A percentile compares a stretch with the other conserved stretches of the same genome.
phyloP scores from a whole-genome alignment of 305 asterid species.

The Fraxinus nigra region DNA sequence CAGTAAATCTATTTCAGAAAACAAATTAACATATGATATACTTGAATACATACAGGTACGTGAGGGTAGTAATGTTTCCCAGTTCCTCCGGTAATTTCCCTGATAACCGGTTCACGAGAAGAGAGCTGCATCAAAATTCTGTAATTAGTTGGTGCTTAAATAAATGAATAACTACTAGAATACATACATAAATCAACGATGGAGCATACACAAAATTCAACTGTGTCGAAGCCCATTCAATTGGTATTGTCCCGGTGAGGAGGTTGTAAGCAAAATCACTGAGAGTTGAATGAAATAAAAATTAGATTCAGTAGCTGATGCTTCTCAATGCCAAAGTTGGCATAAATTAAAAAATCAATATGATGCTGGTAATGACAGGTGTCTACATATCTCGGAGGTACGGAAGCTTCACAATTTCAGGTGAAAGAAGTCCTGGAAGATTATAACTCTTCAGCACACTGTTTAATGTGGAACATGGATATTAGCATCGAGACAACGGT shows the following conservation, averaged over 20 bases:
- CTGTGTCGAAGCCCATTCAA: conserved; percentile 68
- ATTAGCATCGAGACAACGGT: not conserved
- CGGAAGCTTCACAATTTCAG: conserved; percentile 55
- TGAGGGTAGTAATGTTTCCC: conserved; percentile 74
- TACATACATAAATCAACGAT: conserved; percentile 7
- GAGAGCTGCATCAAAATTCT: conserved; percentile 59
- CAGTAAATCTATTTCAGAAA: conserved; percentile 16
- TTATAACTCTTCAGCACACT: conserved; percentile 67
- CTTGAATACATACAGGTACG: conserved; percentile 64
- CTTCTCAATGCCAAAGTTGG: not conserved
- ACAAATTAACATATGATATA: conserved; percentile 15
- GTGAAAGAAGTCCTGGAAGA: conserved; percentile 82
- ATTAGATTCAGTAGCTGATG: conserved; percentile 13
- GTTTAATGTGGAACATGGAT: conserved; percentile 27
- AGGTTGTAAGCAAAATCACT: conserved; percentile 91
- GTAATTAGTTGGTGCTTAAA: conserved; percentile 17
- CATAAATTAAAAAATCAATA: conserved; percentile 9
- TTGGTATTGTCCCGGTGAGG: conserved; percentile 73
- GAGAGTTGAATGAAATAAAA: conserved; percentile 20
- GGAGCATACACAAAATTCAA: conserved; percentile 57
- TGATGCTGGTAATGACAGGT: conserved; percentile 15
- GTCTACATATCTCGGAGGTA: conserved; percentile 64
- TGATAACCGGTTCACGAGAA: conserved; percentile 80
- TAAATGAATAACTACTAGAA: conserved; percentile 8
- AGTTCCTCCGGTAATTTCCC: conserved; percentile 75